Evolutionary conservation across 2,329 filamentous ascomycete species (phyloP), one percentile per base, ranked within the genome.

Genomic region (Hypoxylon sp.): DNA sequence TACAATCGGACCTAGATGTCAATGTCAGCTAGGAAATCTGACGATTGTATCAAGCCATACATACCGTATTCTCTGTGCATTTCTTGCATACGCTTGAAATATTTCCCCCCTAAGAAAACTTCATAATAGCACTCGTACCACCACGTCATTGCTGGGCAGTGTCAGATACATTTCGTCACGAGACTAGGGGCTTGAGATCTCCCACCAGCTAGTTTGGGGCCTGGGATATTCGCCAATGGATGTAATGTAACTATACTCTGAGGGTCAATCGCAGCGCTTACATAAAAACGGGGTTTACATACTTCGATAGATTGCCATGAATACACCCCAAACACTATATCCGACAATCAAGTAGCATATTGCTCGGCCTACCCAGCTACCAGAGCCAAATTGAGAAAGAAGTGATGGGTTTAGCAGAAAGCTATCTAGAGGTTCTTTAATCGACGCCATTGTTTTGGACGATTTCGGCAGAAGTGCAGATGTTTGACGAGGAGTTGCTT

Each of bases 11-110:
- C 77, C 76, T 78, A 25, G 1, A 10, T 50, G 19, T 46, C 6
- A n/a, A 21, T 23, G 34, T 45, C 32, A 49, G 28, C 10, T 25
- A 17, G 9, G 2, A 14, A 13, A 5, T 14, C 28, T 6, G 9
- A 28, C n/a, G 14, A 19, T 17, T 3, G 23, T 1, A 4, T 21
- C 2, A 30, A 10, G 13, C 0, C 7, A 36, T 5, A 34, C 30
- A 25, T 56, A 80, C 80, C 80, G 43, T 81, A 80, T 64, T 71
- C 58, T 5, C 74, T 82, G 79, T 61, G 58, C 74, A 82, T 72
- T 13, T 75, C 67, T 50, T 75, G 60, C 17, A 81, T 74, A 19
- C 41, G 53, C 59, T 79, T 71, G 6, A 78, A 66, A 49, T 78
- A 81, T 11, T 69, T 67, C 0, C 80, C 80, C 0, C 70, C 63